A percentile compares a stretch with the other conserved stretches of the same genome.
Conservation (phyloP, 495 filamentous ascomycete genomes). For the Podospora comata region DNA sequence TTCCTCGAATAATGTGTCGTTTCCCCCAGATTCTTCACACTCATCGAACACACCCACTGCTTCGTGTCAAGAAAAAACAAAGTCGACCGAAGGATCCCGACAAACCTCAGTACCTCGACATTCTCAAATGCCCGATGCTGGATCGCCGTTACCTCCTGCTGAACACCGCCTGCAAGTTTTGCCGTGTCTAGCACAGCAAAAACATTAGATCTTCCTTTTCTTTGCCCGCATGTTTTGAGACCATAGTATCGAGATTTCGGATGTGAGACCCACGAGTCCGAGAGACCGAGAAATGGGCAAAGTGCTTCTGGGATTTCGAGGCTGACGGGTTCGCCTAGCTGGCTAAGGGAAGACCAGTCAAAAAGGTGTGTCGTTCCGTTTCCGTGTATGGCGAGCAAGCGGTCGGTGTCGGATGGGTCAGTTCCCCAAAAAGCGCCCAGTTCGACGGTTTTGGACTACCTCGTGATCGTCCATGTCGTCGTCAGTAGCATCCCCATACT, state of each 20-base stretch:
- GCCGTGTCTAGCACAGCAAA: not conserved
- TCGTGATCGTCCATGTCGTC: too few relatives aligned
- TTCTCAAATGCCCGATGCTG: not conserved
- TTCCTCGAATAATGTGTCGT: slow-evolving; percentile 16
- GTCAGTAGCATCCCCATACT: too few relatives aligned
- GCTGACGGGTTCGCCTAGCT: not conserved
- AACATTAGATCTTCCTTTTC: not conserved
- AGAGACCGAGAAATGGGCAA: too few relatives aligned
- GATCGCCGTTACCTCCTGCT: not conserved
- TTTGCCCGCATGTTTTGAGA: not conserved
- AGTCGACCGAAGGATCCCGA: slow-evolving; percentile 10
- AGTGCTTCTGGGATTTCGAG: not conserved
- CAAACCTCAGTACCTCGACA: not conserved
- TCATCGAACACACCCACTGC: slow-evolving; percentile 21
- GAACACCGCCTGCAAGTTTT: not conserved
- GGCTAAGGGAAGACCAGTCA: not conserved
- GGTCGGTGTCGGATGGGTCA: too few relatives aligned
- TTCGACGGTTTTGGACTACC: too few relatives aligned
- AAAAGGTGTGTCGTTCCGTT: not conserved
- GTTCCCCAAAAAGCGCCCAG: too few relatives aligned
- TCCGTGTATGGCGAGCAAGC: too few relatives aligned
- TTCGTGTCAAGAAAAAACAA: slow-evolving; percentile 17
- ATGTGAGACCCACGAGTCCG: too few relatives aligned
- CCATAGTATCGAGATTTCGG: not conserved
- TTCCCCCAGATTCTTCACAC: slow-evolving; percentile 7